A percentile compares a stretch with the other conserved stretches of the same genome.
Evolutionary conservation across 129 eudicot species (phyloP).

Genomic region (Helichrysum umbraculigerum): DNA sequence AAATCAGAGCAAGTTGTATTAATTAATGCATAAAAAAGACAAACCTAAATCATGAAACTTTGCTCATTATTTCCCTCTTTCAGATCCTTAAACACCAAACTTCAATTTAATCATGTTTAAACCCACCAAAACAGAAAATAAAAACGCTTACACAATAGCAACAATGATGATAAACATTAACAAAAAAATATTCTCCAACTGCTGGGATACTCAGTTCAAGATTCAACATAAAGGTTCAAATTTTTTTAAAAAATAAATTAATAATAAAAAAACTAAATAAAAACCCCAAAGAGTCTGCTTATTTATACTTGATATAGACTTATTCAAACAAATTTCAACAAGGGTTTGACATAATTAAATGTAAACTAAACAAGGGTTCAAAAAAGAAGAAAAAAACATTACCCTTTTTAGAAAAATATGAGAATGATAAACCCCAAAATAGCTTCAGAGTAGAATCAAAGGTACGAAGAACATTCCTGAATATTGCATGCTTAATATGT

Average conservation of each 20-base stretch:
- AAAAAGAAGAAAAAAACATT: constrained; percentile 8
- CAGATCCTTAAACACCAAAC: constrained; percentile 3
- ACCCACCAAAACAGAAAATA: background rate
- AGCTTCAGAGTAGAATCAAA: constrained; percentile 21
- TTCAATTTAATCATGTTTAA: background rate
- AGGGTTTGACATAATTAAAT: background rate
- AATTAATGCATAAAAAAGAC: background rate
- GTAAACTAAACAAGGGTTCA: background rate
- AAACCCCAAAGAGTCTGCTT: constrained; percentile 1
- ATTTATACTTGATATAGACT: constrained; percentile 8
- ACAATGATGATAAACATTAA: constrained; percentile 4
- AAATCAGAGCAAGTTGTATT: background rate
- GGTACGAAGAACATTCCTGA: constrained; percentile 29
- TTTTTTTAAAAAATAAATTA: background rate
- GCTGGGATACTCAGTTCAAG: background rate
- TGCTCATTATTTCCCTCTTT: constrained; percentile 10
- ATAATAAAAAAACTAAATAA: background rate
- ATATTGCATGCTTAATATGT: constrained; percentile 19
- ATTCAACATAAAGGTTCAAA: constrained; percentile 1
- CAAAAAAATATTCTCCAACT: background rate
- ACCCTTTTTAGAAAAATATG: constrained; percentile 16
- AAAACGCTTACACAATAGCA: background rate
- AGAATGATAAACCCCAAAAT: constrained; percentile 11
- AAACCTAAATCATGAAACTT: constrained; percentile 23
- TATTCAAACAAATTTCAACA: constrained; percentile 32